Percentiles rank a stretch among this genome's conserved stretches.
phyloP scores from a whole-genome alignment of 2,329 filamentous ascomycete genomes.

The Xenoacremonium recifei region DNA sequence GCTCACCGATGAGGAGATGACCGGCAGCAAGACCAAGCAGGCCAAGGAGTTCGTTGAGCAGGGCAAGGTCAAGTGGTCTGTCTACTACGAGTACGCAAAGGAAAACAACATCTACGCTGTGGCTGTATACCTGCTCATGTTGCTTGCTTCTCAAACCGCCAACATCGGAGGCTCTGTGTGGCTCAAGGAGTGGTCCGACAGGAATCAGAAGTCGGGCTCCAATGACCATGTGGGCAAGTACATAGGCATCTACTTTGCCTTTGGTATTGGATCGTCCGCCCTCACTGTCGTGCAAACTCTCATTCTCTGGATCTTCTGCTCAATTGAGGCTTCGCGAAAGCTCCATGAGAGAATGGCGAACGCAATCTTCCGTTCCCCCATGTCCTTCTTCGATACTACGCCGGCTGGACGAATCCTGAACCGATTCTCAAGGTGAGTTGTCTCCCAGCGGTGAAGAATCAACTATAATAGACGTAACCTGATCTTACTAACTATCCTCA shows the following conservation, averaged over 20 bases:
- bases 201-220: slow-evolving; percentile 63
- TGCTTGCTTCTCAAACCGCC: slow-evolving; percentile 77
- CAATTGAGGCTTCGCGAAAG: slow-evolving; percentile 95
- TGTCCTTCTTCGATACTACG: slow-evolving; percentile 98
- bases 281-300: slow-evolving; percentile 90
- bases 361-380: slow-evolving; percentile 94
- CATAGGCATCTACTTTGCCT: slow-evolving; percentile 91
- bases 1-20: slow-evolving; percentile 78
- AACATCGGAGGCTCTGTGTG: slow-evolving; percentile 85
- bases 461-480: not conserved
- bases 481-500: slow-evolving; percentile 22
- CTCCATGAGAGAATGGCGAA: slow-evolving; percentile 96
- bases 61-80: slow-evolving; percentile 94
- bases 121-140: slow-evolving; percentile 70
- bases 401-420: slow-evolving; percentile 96
- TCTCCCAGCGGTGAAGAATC: not conserved
- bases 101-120: slow-evolving; percentile 89
- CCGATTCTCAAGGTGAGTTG: slow-evolving; percentile 79
- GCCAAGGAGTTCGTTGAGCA: slow-evolving; percentile 87
- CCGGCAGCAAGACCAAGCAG: slow-evolving; percentile 74
- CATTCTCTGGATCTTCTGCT: slow-evolving; percentile 99
- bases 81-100: slow-evolving; percentile 93
- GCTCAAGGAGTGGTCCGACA: slow-evolving; percentile 90
- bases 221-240: slow-evolving; percentile 85
- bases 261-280: slow-evolving; percentile 82